These are phyloP conservation scores for Thermoascus crustaceus DNA, from an alignment of 2,329 filamentous ascomycete genomes.

Conservation along the genomic window DNA sequence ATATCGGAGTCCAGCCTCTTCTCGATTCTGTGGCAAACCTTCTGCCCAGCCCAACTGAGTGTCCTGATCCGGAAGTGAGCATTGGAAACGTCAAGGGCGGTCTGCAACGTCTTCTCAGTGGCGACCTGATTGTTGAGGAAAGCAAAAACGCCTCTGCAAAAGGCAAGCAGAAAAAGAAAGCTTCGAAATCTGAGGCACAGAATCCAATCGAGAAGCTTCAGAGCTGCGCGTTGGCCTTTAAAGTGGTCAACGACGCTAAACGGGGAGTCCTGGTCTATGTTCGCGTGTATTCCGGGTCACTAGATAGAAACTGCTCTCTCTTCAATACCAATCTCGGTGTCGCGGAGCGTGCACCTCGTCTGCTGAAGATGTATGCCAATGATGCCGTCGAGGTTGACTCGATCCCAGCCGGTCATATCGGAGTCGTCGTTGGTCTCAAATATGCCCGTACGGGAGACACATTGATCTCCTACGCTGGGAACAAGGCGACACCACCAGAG, in stretches of 20 bases:
- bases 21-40: constrained; percentile 84
- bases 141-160: constrained; percentile 27
- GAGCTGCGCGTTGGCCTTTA: constrained; percentile 70
- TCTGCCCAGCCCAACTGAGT: constrained; percentile 71
- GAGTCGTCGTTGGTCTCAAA: constrained; percentile 84
- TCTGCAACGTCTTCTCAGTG: constrained; percentile 42
- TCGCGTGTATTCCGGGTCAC: constrained; percentile 76
- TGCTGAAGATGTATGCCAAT: constrained; percentile 83
- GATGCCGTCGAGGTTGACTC: constrained; percentile 77
- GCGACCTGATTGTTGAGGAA: constrained; percentile 35
- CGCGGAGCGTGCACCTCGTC: constrained; percentile 70
- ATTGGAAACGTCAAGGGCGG: constrained; percentile 52
- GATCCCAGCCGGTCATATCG: constrained; percentile 81
- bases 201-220: constrained; percentile 53
- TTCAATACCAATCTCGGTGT: constrained; percentile 80
- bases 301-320: constrained; percentile 64
- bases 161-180: constrained; percentile 37
- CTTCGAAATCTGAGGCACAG: constrained; percentile 38
- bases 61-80: constrained; percentile 70
- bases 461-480: constrained; percentile 62
- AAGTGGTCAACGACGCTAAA: constrained; percentile 81
- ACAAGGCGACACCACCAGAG: constrained; percentile 57
- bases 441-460: constrained; percentile 91
- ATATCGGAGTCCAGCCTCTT: constrained; percentile 87
- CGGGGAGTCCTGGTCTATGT: constrained; percentile 87